These are phyloP conservation scores for Calamus simplicifolius DNA, from an alignment of 176 grass and related monocot genomes.

Conservation along the genomic window DNA sequence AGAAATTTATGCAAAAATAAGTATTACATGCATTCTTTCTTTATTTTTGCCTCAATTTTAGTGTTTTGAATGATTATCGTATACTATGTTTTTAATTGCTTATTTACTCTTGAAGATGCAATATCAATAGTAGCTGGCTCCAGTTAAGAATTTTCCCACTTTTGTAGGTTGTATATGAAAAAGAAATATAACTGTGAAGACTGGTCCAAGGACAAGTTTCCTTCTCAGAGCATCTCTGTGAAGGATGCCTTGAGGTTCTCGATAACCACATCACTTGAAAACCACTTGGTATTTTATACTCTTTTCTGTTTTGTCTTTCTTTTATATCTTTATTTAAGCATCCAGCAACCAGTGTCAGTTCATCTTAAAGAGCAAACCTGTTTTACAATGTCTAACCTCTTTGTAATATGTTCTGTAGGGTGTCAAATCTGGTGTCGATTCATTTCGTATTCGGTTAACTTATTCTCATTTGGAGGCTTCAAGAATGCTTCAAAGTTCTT, in stretches of 20 bases:
- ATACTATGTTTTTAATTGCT: too few species aligned
- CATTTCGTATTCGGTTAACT: conserved; percentile 70
- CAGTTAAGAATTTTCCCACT: too few species aligned
- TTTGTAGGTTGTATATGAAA: conserved; percentile 65
- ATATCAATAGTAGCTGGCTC: too few species aligned
- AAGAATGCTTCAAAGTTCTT: conserved; percentile 42
- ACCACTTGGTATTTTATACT: conserved; percentile 40
- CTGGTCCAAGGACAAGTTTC: conserved; percentile 53
- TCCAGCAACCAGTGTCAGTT: too few species aligned
- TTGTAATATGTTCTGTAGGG: conserved; percentile 30
- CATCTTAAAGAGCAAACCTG: not conserved
- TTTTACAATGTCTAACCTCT: conserved; percentile 6
- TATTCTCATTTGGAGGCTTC: conserved; percentile 68
- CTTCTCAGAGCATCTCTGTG: conserved; percentile 46
- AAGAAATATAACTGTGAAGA: conserved; percentile 57
- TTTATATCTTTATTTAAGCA: not conserved
- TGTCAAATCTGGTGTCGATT: conserved; percentile 49
- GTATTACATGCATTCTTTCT: too few species aligned
- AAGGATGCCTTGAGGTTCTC: conserved; percentile 69
- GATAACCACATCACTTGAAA: conserved; percentile 54
- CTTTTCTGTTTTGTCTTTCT: conserved; percentile 13
- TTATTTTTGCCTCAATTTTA: too few species aligned
- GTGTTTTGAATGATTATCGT: too few species aligned
- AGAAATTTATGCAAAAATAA: too few species aligned
- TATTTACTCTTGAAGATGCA: too few species aligned